Conservation (phyloP, 495 filamentous ascomycete genomes). For the Cudoniella acicularis region DNA sequence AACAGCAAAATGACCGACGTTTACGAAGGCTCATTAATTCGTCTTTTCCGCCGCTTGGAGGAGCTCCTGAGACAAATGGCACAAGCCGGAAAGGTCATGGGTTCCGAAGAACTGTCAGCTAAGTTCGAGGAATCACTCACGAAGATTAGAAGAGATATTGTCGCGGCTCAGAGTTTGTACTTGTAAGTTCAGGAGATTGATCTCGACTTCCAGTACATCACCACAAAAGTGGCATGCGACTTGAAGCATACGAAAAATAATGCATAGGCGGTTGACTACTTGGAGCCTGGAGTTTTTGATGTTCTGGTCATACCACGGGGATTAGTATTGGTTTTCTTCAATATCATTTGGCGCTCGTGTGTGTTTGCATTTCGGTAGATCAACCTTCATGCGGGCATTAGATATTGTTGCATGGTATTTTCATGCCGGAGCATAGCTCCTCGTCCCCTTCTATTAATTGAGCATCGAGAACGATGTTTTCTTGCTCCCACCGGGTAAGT, state of each 20-base stretch:
- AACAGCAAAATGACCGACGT: slow-evolving; percentile 94
- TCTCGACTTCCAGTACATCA: not conserved
- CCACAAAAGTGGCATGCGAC: not conserved
- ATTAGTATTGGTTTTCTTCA: not conserved
- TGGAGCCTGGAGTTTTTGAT: slow-evolving; percentile 5
- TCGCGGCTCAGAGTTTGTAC: slow-evolving; percentile 89
- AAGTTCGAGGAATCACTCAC: slow-evolving; percentile 81
- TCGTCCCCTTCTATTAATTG: not conserved
- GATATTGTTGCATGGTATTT: not conserved
- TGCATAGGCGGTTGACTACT: not conserved
- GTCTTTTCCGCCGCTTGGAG: slow-evolving; percentile 91
- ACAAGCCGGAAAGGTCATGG: slow-evolving; percentile 97
- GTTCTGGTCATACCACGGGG: not conserved
- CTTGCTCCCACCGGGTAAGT: not conserved
- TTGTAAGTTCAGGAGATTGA: slow-evolving; percentile 45
- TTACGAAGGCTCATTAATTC: slow-evolving; percentile 93
- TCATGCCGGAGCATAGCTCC: not conserved
- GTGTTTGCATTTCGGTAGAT: not conserved
- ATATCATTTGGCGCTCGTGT: not conserved
- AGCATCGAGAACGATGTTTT: not conserved
- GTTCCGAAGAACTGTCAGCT: slow-evolving; percentile 82
- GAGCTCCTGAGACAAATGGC: slow-evolving; percentile 96
- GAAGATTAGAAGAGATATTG: slow-evolving; percentile 88
- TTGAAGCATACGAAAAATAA: not conserved
- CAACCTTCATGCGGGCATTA: not conserved